Conservation (phyloP, 106 monocot species). For the Dioscorea zingiberensis region DNA sequence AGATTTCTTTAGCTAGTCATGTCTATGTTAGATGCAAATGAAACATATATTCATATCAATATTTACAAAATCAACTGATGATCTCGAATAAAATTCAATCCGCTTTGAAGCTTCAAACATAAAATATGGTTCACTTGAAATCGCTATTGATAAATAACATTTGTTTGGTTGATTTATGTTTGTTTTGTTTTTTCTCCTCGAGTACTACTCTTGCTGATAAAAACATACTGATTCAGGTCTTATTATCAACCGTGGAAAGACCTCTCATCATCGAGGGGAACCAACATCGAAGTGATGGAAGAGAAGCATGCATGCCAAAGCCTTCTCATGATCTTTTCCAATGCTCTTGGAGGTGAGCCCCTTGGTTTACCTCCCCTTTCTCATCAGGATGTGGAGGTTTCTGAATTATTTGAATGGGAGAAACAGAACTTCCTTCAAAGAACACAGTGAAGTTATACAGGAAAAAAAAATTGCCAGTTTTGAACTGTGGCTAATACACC, state of each 20-base stretch:
- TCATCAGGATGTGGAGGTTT: constrained; percentile 27
- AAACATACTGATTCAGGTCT: constrained; percentile 35
- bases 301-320: constrained; percentile 58
- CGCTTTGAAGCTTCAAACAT: neutral
- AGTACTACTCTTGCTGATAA: neutral
- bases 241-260: constrained; percentile 60
- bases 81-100: neutral
- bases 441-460: no score
- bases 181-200: neutral
- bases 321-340: constrained; percentile 49
- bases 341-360: constrained; percentile 25
- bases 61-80: neutral
- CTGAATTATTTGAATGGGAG: constrained; percentile 50
- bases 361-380: constrained; percentile 16
- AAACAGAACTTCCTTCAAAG: constrained; percentile 10
- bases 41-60: neutral
- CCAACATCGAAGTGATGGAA: constrained; percentile 29
- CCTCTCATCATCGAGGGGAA: constrained; percentile 7
- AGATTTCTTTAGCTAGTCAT: neutral
- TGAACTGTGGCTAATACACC: no score
- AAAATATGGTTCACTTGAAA: neutral
- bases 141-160: neutral
- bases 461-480: no score
- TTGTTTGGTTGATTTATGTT: neutral
- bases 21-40: neutral